Conservation (phyloP, 2,329 filamentous ascomycete genomes). For the Teratosphaeria epicoccoides region DNA sequence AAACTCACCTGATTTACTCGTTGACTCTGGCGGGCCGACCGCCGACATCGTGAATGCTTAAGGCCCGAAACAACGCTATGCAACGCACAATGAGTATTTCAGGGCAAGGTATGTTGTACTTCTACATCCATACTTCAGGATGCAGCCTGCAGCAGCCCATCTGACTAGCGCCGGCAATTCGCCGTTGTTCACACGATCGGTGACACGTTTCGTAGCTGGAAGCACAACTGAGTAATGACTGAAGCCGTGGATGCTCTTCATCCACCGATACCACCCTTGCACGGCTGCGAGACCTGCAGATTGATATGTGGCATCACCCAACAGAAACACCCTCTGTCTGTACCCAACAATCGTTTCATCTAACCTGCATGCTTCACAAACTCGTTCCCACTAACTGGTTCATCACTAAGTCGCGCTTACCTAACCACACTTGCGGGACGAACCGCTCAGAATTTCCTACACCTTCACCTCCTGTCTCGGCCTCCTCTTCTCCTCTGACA, state of each 20-base stretch:
- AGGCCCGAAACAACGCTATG: background rate
- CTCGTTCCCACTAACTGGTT: too few relatives aligned
- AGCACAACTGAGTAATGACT: too few relatives aligned
- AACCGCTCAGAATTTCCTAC: background rate
- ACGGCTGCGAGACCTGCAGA: too few relatives aligned
- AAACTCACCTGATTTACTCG: slow-evolving; percentile 11
- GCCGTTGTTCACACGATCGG: background rate
- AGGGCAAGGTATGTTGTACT: background rate
- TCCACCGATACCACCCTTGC: too few relatives aligned
- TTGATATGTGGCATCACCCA: too few relatives aligned
- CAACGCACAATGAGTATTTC: background rate
- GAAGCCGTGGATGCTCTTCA: too few relatives aligned
- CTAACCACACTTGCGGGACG: background rate
- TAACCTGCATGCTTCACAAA: too few relatives aligned
- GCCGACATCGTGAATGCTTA: slow-evolving; percentile 7
- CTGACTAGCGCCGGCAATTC: slow-evolving; percentile 1
- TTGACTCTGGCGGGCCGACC: slow-evolving; percentile 5
- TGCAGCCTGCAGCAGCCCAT: too few relatives aligned
- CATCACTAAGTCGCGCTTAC: background rate
- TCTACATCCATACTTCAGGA: too few relatives aligned
- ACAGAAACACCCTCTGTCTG: too few relatives aligned
- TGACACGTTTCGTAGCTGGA: background rate
- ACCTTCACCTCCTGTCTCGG: background rate
- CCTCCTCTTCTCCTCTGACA: slow-evolving; percentile 1
- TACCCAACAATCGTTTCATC: too few relatives aligned